Percentiles rank a stretch among this genome's conserved stretches.
Evolutionary conservation across 2,329 filamentous ascomycete genomes (phyloP).

Genomic region (Botrytis elliptica): DNA sequence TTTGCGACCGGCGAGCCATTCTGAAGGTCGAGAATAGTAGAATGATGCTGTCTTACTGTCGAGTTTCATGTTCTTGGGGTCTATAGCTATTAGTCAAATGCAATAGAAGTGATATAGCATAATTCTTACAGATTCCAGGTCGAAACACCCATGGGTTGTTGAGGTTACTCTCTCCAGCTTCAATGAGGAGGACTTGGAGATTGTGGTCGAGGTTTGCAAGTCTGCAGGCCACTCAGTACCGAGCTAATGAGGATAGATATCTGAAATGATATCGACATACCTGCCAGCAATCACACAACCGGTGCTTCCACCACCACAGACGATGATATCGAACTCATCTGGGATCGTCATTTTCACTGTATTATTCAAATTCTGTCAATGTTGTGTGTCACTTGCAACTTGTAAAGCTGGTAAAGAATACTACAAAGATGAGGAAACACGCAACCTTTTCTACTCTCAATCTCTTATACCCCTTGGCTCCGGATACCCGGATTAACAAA

Average conservation of each 20-base stretch:
- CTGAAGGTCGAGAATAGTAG: conserved; percentile 60
- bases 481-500: not conserved
- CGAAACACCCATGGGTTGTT: conserved; percentile 51
- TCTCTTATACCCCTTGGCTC: not conserved
- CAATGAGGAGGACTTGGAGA: conserved; percentile 50
- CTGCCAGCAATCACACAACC: conserved; percentile 51
- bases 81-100: conserved; percentile 28
- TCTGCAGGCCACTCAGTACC: conserved; percentile 38
- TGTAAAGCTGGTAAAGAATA: not conserved
- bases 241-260: not conserved
- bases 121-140: conserved; percentile 51
- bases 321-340: conserved; percentile 51
- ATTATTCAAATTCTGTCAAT: not conserved
- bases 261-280: conserved; percentile 22
- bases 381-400: not conserved
- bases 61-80: conserved; percentile 38
- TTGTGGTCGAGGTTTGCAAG: conserved; percentile 50
- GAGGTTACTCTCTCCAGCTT: conserved; percentile 53
- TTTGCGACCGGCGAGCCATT: conserved; percentile 61
- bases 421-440: not conserved
- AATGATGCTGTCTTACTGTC: conserved; percentile 62
- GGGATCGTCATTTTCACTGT: conserved; percentile 32
- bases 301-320: conserved; percentile 50
- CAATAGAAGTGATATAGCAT: conserved; percentile 44
- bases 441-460: not conserved